Evolutionary conservation across 78 protist genomes (phyloP).

Genomic region (Protostelium mycophagum): DNA sequence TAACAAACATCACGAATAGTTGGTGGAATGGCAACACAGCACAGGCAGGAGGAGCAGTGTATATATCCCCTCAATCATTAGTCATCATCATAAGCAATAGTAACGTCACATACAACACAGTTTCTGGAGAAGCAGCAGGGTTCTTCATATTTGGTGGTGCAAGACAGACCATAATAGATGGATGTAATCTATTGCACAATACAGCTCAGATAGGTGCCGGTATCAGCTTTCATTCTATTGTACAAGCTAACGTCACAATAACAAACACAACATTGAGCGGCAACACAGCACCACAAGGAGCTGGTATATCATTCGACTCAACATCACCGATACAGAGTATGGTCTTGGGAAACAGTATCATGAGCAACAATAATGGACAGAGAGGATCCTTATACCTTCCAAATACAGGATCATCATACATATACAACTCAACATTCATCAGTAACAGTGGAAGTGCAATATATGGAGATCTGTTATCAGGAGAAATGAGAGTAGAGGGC

Average conservation of each 20-base stretch:
- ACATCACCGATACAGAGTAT: background rate
- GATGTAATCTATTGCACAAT: background rate
- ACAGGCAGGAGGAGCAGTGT: background rate
- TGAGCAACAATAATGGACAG: background rate
- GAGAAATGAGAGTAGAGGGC: background rate
- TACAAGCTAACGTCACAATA: background rate
- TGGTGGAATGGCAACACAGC: background rate
- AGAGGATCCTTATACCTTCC: background rate
- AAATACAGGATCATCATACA: background rate
- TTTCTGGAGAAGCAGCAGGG: no score
- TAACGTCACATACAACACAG: background rate
- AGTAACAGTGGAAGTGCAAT: background rate
- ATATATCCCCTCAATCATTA: background rate
- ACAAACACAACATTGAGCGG: background rate
- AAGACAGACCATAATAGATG: background rate
- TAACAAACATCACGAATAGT: background rate
- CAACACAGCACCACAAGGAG: background rate
- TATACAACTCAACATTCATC: background rate
- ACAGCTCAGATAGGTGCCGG: background rate
- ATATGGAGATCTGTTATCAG: background rate
- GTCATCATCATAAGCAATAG: background rate
- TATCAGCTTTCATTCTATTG: background rate
- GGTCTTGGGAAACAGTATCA: background rate
- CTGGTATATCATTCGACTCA: background rate
- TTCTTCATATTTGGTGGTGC: background rate